Evolutionary conservation across 164 flowering plant species (phyloP).

Genomic region (Magnolia changhungtana): DNA sequence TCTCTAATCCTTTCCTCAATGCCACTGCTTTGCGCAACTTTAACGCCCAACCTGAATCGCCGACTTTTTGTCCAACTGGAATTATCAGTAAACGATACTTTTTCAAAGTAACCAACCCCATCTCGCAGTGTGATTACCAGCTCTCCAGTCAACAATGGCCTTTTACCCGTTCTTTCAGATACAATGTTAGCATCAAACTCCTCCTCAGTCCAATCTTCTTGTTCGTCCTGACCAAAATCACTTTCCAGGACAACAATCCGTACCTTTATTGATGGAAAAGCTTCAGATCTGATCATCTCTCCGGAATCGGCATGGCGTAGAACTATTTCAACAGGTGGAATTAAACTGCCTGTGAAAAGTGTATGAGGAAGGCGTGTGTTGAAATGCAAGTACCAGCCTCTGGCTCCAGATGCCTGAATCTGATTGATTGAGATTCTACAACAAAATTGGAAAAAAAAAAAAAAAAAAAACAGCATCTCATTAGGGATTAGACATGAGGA

Average conservation of each 20-base stretch:
- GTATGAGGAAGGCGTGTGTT: slow-evolving; percentile 27
- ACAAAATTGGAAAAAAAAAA: background rate
- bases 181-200: slow-evolving; percentile 76
- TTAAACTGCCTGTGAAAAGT: slow-evolving; percentile 38
- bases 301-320: slow-evolving; percentile 32
- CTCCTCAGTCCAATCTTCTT: slow-evolving; percentile 71
- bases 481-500: background rate
- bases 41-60: slow-evolving; percentile 54
- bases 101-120: slow-evolving; percentile 40
- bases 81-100: slow-evolving; percentile 54
- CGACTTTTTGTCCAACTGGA: slow-evolving; percentile 55
- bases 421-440: slow-evolving; percentile 28
- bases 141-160: slow-evolving; percentile 55
- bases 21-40: slow-evolving; percentile 18
- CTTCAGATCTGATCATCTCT: slow-evolving; percentile 25
- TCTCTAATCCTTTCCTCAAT: slow-evolving; percentile 35
- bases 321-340: slow-evolving; percentile 33
- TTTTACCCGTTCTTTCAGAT: slow-evolving; percentile 50
- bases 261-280: slow-evolving; percentile 41
- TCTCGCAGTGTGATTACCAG: slow-evolving; percentile 19
- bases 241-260: slow-evolving; percentile 75
- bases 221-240: slow-evolving; percentile 73
- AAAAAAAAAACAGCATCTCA: background rate
- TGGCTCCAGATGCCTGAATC: slow-evolving; percentile 29
- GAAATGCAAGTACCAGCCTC: slow-evolving; percentile 38